These are phyloP conservation scores for Penicillium parvum DNA, from an alignment of 495 filamentous ascomycete genomes.

Conservation along the genomic window DNA sequence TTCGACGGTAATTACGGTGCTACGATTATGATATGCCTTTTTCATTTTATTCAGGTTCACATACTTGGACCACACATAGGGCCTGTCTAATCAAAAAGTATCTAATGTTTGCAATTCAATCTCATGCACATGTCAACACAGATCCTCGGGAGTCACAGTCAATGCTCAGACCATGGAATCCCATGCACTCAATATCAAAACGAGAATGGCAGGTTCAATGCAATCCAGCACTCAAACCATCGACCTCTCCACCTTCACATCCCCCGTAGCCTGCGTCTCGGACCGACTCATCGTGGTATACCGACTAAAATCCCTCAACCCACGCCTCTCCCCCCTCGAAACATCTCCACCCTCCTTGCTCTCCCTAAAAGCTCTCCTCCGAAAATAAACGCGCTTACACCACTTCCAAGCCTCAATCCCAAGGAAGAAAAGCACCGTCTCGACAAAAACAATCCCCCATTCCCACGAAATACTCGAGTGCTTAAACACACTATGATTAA, in stretches of 20 bases:
- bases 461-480: conserved; percentile 70
- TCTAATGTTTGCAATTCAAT: too few relatives aligned
- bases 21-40: not conserved
- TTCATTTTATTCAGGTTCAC: too few relatives aligned
- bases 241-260: conserved; percentile 29
- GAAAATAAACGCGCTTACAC: conserved; percentile 54
- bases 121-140: not conserved
- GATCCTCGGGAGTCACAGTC: too few relatives aligned
- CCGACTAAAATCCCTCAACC: conserved; percentile 31
- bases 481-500: conserved; percentile 67
- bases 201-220: too few relatives aligned
- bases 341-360: conserved; percentile 7
- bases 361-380: conserved; percentile 21
- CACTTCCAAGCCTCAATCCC: conserved; percentile 67
- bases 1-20: not conserved
- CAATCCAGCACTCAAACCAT: conserved; percentile 23
- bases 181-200: not conserved
- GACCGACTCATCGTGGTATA: conserved; percentile 40
- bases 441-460: conserved; percentile 61
- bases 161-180: too few relatives aligned
- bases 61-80: too few relatives aligned
- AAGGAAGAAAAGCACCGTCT: conserved; percentile 55
- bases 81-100: too few relatives aligned
- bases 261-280: conserved; percentile 30
- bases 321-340: conserved; percentile 11